Evolutionary conservation across 2,329 filamentous ascomycete species (phyloP), one percentile per base, ranked within the genome.

Genomic region (Microascus cirrosus): DNA sequence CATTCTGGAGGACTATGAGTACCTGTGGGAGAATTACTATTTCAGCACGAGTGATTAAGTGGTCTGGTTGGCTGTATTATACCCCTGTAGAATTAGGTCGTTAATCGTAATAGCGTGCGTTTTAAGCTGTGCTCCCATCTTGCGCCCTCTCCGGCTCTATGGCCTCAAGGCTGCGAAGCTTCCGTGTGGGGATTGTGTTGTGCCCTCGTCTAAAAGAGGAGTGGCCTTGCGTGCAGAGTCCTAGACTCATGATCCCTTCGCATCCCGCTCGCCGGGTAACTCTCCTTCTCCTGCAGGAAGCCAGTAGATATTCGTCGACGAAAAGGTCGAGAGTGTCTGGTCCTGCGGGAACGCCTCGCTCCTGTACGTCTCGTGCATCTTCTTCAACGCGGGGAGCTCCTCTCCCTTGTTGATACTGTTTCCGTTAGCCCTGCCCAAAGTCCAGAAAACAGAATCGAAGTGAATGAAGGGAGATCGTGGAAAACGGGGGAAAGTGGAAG

Each of bases 1-100:
- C 59, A 87, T 99, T 53, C 73, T 97, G 62, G 91, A 96, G 69
- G 94, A 99, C 70, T 99, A 99, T 69, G 90, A 96, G 71, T 97
- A 95, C 70, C 77, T 99, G 35, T 99, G 94, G 94, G 91, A 96
- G 73, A 92, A 95, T 65, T 97, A 96, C 71, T 95, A 97, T 73
- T 99, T 97, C 71, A 83, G 80, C 69, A 83, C 81, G 39, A 81
- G 78, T 58, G 68, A 70, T 32, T 73, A 63, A 22, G 22, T 53
- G 36, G 36, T 39, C 15, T 12, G 36, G 36, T 3, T 13, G 36
- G 18, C 18, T 39, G 36, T 39, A 39, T 39, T 39, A 39, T 39
- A 5, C 3, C 36, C 36, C 12, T 39, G 36, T 39, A 39, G 36
- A 39, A 39, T 39, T 39, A 39, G 36, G 36, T 39, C 36, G 36